Percentiles rank a stretch among this genome's conserved stretches.
Evolutionary conservation across 2,329 filamentous ascomycete species (phyloP).

Genomic region (Aspergillaceae sp.): DNA sequence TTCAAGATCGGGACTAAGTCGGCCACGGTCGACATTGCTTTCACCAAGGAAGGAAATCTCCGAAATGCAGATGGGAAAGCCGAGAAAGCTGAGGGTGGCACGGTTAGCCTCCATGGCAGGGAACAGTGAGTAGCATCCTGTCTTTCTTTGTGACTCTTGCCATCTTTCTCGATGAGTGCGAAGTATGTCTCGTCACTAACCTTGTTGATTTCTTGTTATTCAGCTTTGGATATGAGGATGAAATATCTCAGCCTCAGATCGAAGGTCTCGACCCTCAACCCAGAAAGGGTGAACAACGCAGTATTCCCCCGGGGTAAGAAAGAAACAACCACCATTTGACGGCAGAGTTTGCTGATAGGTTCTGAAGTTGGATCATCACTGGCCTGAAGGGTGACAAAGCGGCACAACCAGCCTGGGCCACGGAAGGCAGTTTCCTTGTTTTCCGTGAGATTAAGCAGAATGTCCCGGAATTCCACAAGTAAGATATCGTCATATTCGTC

Average conservation of each 20-base stretch:
- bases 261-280: slow-evolving; percentile 18
- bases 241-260: slow-evolving; percentile 34
- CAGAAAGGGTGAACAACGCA: slow-evolving; percentile 20
- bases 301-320: slow-evolving; percentile 13
- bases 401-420: background rate
- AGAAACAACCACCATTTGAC: background rate
- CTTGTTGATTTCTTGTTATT: background rate
- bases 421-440: slow-evolving; percentile 37
- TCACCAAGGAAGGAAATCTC: slow-evolving; percentile 3
- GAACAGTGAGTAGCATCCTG: slow-evolving; percentile 3
- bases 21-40: slow-evolving; percentile 4
- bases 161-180: background rate
- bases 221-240: slow-evolving; percentile 38
- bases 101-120: slow-evolving; percentile 3
- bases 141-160: no score
- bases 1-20: slow-evolving; percentile 5
- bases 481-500: background rate
- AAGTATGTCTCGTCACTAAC: background rate
- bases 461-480: slow-evolving; percentile 35
- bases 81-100: background rate
- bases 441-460: slow-evolving; percentile 39
- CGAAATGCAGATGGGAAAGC: slow-evolving; percentile 3
- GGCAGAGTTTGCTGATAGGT: background rate
- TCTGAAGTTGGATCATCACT: background rate
- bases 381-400: background rate